phyloP scores from a whole-genome alignment of 2,329 filamentous ascomycete genomes.

The Cordyceps militaris region DNA sequence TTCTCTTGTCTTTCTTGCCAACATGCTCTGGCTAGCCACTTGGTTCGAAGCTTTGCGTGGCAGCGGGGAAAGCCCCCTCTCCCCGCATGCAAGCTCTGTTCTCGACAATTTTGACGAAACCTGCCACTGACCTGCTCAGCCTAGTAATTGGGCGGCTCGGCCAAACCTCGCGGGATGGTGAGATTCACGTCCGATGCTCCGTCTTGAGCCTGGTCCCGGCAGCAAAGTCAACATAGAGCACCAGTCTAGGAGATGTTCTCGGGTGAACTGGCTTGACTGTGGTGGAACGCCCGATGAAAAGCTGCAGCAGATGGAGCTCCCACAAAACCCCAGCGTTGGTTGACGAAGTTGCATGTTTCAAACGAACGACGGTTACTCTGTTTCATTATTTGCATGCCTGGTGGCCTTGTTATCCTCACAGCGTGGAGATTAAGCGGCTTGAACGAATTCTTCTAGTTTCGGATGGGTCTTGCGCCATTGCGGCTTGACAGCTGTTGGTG shows the following conservation, averaged over 20 bases:
- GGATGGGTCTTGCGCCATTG: not conserved
- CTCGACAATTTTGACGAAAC: not conserved
- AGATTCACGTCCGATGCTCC: not conserved
- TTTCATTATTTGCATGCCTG: conserved; percentile 10
- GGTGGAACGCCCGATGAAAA: not conserved
- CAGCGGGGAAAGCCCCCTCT: not conserved
- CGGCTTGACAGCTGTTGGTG: not conserved
- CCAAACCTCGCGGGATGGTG: conserved; percentile 1
- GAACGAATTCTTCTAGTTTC: not conserved
- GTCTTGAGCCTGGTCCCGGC: not conserved
- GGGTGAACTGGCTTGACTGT: not conserved
- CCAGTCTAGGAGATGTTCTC: not conserved
- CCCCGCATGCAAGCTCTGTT: not conserved
- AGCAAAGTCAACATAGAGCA: not conserved
- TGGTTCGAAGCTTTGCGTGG: not conserved
- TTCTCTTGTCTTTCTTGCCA: conserved; percentile 7
- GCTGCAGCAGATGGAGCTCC: not conserved
- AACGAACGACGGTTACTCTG: conserved; percentile 12
- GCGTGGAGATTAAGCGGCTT: not conserved
- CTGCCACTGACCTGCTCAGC: not conserved
- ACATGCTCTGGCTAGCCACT: not conserved
- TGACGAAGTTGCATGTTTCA: conserved; percentile 6
- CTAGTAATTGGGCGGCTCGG: not conserved
- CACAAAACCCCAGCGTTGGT: not conserved
- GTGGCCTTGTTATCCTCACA: conserved; percentile 2